These are phyloP conservation scores for Thalassiosira mediterranea DNA, from an alignment of 352 stramenopile species.

Conservation along the genomic window DNA sequence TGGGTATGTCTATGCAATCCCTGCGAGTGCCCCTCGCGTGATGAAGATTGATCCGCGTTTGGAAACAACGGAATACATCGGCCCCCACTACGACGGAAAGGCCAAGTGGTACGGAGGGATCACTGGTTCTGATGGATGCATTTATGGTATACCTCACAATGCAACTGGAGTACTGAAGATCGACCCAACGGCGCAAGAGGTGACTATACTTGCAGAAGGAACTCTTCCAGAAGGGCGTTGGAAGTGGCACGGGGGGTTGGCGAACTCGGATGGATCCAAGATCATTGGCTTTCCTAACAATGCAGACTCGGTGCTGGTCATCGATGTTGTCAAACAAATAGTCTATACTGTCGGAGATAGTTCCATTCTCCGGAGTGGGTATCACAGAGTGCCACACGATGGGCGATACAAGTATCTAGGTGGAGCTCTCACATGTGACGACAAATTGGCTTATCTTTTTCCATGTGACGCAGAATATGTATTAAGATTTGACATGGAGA, in stretches of 20 bases:
- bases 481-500: slow-evolving; percentile 62
- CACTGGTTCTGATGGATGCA: slow-evolving; percentile 78
- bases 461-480: slow-evolving; percentile 71
- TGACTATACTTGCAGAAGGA: slow-evolving; percentile 53
- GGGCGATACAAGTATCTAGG: slow-evolving; percentile 79
- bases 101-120: slow-evolving; percentile 65
- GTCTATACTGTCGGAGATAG: slow-evolving; percentile 61
- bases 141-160: slow-evolving; percentile 78
- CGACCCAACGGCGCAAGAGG: slow-evolving; percentile 66
- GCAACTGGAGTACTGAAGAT: slow-evolving; percentile 67
- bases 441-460: slow-evolving; percentile 69
- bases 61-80: slow-evolving; percentile 63
- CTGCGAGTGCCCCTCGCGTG: slow-evolving; percentile 67
- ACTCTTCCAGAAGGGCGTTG: slow-evolving; percentile 58
- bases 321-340: slow-evolving; percentile 50
- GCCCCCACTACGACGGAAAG: slow-evolving; percentile 47
- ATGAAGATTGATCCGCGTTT: slow-evolving; percentile 72
- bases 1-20: slow-evolving; percentile 77
- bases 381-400: slow-evolving; percentile 71
- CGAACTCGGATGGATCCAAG: slow-evolving; percentile 51
- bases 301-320: slow-evolving; percentile 66
- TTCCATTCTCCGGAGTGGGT: slow-evolving; percentile 54
- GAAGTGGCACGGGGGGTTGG: slow-evolving; percentile 82
- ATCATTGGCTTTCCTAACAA: slow-evolving; percentile 83
- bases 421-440: slow-evolving; percentile 64